Base-by-base conservation (phyloP, 2,329 filamentous ascomycete genomes). In the Rosellinia necatrix region DNA sequence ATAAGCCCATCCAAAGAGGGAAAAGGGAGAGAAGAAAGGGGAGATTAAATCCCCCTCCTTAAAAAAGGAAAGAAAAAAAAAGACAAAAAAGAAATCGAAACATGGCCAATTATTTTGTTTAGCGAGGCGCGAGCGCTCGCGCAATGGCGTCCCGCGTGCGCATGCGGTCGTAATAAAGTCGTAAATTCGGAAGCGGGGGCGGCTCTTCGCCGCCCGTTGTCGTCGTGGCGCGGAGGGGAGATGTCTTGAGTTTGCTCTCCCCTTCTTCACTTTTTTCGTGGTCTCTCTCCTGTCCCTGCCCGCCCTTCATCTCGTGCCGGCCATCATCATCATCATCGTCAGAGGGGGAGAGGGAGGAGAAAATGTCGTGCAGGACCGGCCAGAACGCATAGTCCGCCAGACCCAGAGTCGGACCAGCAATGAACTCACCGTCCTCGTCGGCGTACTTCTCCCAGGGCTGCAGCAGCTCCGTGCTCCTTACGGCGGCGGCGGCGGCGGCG, bases 381-480 rank as follows among this genome's bases (percentile, higher is more conserved):
- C 81, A 85, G 3, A 85, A 66, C 0, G 80, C 81, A 65, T 79
- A 86, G 67, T 87, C 84, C 0, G 78, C 77, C 2, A 85, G 65
- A 6, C 63, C 54, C 47, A 66, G 60, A 2, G 74, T 72, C 0
- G 77, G 63, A 0, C 78, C 80, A 0, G 78, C 77, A 17, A 84
- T 75, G 64, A 78, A 83, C n/a, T n/a, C n/a, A 10, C 68, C 59
- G n/a, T 71, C 67, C 43, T 75, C 74, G 0, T 55, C 53, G 0
- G 68, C 70, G 40, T 75, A 73, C 4, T 40, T 50, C 22, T 81
- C 72, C 79, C 79, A 83, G 1, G 65, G 49, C 4, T 58, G 61
- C 4, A 83, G 65, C 75, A 74, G 0, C 55, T 59, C 35, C 64
- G 65, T 4, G 77, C 57, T 7, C 13, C 67, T 66, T 6, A 64